Evolutionary conservation across 768 basidiomycete genomes (phyloP), one percentile per base, ranked within the genome.

Genomic region (Hygrophoropsis aurantiaca): DNA sequence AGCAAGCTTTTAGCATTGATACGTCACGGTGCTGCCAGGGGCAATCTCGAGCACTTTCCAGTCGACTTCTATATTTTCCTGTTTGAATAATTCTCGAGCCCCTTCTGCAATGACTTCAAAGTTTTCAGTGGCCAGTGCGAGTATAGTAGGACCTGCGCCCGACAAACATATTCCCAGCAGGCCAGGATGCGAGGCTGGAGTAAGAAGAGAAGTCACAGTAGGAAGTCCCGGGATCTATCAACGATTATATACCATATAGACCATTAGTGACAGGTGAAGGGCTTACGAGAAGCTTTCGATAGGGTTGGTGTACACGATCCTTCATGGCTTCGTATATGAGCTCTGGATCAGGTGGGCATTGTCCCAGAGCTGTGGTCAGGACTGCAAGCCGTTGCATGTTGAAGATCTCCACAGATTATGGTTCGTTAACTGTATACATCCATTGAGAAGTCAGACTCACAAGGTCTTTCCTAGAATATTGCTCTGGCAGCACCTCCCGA

Each of bases 261-360:
- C 44, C 32, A 40, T 21, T 39, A 36, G 42, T 44, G 3, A 72
- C 87, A 33, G 62, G 94, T 94, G 47, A 99, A 74, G 21, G 75
- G 66, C 67, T 86, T 62, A 94, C 94, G 47, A 99, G 75, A 21
- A 75, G 66, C 67, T 86, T 92, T 24, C 97, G 84, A 65, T 97
- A 98, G 1, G 97, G 97, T 64, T 99, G 97, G 65, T 99, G 97
- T 11, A 99, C 80, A 43, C 90, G 84, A 69, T 99, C 97, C 61
- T 97, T 95, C 97, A 98, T 98, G 2, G 95, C 95, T 63, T 98
- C 95, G 66, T 95, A 98, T 48, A 98, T 97, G n/a, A 99, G 81
- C 18, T 85, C 89, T 0, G 97, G 84, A 62, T 99, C 92, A 1
- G 94, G 94, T 1, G 97, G 95, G 10, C 85, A 82, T 59, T 87